Percentiles rank a stretch among this genome's conserved stretches.
These are phyloP conservation scores for Endoconidiophora laricicola DNA, from an alignment of 2,329 filamentous ascomycete species.

Conservation along the genomic window DNA sequence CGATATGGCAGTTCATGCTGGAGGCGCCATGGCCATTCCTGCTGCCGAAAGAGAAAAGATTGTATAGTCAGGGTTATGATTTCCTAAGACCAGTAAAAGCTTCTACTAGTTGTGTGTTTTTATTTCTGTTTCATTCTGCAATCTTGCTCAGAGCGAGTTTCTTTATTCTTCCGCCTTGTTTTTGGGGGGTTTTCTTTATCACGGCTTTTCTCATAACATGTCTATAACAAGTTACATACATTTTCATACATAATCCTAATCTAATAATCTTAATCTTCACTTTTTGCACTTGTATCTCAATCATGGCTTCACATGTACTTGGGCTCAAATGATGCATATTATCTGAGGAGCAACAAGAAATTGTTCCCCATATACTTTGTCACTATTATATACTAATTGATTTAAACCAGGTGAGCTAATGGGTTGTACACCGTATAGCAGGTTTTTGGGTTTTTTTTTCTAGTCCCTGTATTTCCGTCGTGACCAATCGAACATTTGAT, in stretches of 20 bases:
- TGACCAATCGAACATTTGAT: too few species aligned
- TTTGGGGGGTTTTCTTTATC: not conserved
- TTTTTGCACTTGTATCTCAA: too few species aligned
- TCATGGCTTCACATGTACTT: too few species aligned
- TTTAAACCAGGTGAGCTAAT: not conserved
- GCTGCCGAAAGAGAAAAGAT: slow-evolving; percentile 8
- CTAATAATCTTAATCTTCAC: not conserved
- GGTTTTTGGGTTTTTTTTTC: too few species aligned
- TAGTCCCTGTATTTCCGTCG: too few species aligned
- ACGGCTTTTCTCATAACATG: not conserved
- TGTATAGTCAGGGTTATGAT: not conserved
- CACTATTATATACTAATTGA: not conserved
- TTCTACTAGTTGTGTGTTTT: not conserved
- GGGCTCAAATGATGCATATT: too few species aligned
- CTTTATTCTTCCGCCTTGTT: not conserved
- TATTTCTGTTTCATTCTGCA: not conserved
- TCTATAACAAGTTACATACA: not conserved
- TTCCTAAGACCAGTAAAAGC: too few species aligned
- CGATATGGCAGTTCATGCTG: slow-evolving; percentile 9
- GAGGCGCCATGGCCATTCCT: not conserved
- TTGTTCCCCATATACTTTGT: not conserved
- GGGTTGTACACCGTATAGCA: too few species aligned
- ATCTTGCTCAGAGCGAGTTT: not conserved
- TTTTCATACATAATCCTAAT: slow-evolving; percentile 2
- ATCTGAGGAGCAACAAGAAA: too few species aligned